Conservation (phyloP, 371 early-diverging fungal genomes). For the Mortierella sp. region DNA sequence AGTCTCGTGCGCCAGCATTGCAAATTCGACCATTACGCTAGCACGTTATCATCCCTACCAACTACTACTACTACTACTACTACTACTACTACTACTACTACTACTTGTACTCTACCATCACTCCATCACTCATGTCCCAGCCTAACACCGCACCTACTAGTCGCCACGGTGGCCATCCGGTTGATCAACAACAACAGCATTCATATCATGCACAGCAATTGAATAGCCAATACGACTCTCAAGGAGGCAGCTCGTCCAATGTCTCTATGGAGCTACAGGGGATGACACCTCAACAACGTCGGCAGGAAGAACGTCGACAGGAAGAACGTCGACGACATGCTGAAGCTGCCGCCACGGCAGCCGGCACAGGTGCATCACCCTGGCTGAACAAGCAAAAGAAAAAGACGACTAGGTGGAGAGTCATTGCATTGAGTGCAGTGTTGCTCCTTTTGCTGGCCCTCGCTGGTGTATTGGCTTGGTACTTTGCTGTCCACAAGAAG, state of each 20-base stretch:
- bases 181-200: not conserved
- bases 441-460: constrained; percentile 19
- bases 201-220: not conserved
- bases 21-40: no score
- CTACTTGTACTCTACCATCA: not conserved
- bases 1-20: no score
- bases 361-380: constrained; percentile 32
- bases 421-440: constrained; percentile 18
- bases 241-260: constrained; percentile 1
- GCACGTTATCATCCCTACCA: no score
- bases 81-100: no score
- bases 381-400: constrained; percentile 34
- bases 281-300: constrained; percentile 32
- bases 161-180: not conserved
- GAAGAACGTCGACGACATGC: constrained; percentile 38
- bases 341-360: constrained; percentile 29
- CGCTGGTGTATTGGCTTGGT: constrained; percentile 29
- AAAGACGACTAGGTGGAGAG: constrained; percentile 28
- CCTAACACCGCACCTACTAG: not conserved
- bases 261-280: constrained; percentile 10
- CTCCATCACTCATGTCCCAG: no score
- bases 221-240: constrained; percentile 1
- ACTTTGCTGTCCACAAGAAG: constrained; percentile 38
- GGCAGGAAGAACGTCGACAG: constrained; percentile 39
- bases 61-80: no score